These are phyloP conservation scores for Calonectria pseudoreteaudii DNA, from an alignment of 2,329 filamentous ascomycete genomes.

Conservation along the genomic window DNA sequence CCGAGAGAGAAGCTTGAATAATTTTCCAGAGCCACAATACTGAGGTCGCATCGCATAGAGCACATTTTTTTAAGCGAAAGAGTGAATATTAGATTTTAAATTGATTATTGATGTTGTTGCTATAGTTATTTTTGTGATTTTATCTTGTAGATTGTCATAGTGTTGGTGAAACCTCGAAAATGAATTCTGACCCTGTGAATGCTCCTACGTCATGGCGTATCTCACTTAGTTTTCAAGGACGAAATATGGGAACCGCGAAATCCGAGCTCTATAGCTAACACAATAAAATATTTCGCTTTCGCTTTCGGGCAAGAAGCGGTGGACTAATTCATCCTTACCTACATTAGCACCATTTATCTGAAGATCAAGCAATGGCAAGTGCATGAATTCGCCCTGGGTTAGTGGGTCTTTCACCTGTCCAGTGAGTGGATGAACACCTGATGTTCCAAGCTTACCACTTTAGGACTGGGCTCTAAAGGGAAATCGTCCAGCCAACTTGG, in stretches of 20 bases:
- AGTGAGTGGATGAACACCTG: not conserved
- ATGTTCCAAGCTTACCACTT: not conserved
- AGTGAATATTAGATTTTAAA: no score
- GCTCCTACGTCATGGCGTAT: no score
- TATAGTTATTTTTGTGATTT: no score
- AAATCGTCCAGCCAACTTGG: not conserved
- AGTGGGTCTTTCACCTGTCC: not conserved
- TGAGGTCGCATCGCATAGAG: no score
- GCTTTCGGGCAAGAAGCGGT: not conserved
- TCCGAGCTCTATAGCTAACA: not conserved
- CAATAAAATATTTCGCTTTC: not conserved
- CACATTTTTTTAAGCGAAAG: no score
- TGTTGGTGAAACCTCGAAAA: no score
- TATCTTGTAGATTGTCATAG: no score
- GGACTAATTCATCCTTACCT: not conserved
- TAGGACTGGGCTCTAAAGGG: not conserved
- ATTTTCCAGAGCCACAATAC: no score
- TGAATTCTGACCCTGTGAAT: no score
- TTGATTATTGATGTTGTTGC: no score
- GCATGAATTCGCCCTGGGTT: not conserved
- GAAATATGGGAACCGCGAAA: no score
- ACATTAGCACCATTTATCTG: not conserved
- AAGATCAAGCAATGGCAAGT: not conserved
- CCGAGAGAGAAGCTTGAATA: not conserved
- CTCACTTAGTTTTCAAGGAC: no score